A percentile compares a stretch with the other conserved stretches of the same genome.
phyloP scores from a whole-genome alignment of 768 basidiomycete species.

The Xanthoconium stramineum region DNA sequence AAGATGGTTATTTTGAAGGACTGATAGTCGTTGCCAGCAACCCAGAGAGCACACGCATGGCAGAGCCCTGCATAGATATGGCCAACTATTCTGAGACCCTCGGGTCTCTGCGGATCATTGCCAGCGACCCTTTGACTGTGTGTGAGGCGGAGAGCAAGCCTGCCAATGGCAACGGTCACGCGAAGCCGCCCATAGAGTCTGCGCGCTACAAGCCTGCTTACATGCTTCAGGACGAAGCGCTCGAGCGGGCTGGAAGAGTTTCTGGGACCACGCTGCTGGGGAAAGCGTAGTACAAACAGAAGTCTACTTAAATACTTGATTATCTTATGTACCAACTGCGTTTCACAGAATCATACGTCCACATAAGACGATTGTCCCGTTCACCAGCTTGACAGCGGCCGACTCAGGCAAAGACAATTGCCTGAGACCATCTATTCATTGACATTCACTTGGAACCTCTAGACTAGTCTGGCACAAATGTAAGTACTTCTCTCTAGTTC shows the following conservation, averaged over 20 bases:
- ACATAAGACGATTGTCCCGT: too few relatives aligned
- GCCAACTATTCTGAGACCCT: background rate
- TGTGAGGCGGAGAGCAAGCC: constrained; percentile 15
- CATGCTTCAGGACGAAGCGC: constrained; percentile 67
- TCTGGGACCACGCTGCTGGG: constrained; percentile 17
- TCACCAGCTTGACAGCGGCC: too few relatives aligned
- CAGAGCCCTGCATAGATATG: constrained; percentile 8
- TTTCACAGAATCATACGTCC: too few relatives aligned
- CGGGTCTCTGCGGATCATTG: constrained; percentile 19
- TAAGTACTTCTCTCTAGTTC: constrained; percentile 79
- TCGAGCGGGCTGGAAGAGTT: constrained; percentile 72
- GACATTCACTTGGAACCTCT: constrained; percentile 42
- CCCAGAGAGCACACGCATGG: constrained; percentile 16
- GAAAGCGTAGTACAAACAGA: constrained; percentile 5
- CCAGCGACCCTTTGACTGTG: constrained; percentile 18
- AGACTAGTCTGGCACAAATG: constrained; percentile 58
- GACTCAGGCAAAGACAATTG: constrained; percentile 56
- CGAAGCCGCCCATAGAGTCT: constrained; percentile 1
- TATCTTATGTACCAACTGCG: background rate
- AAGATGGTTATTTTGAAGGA: background rate
- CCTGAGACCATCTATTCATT: constrained; percentile 53
- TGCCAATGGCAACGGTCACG: background rate
- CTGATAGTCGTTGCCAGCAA: constrained; percentile 20
- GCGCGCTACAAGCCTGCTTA: constrained; percentile 72
- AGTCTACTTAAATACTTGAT: background rate